phyloP scores from a whole-genome alignment of 2,329 filamentous ascomycete species.

The Colletotrichum chlorophyti region DNA sequence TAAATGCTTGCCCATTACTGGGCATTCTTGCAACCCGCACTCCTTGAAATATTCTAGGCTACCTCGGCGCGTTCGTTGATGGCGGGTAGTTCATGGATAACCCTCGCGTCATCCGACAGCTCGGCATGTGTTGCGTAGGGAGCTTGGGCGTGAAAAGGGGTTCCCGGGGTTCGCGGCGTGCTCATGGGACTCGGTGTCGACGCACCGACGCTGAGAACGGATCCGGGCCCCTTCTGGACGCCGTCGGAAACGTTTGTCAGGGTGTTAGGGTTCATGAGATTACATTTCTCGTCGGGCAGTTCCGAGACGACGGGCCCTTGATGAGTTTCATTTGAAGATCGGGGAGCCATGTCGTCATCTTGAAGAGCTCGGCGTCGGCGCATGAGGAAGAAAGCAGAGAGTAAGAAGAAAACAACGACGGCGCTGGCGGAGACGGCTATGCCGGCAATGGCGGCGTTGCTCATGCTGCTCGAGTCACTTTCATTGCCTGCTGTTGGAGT shows the following conservation, averaged over 20 bases:
- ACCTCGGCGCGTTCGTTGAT: slow-evolving; percentile 12
- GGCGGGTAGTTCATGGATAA: slow-evolving; percentile 18
- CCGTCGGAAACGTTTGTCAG: neutral
- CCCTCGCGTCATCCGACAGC: neutral
- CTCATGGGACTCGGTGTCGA: slow-evolving; percentile 2
- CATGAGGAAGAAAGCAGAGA: slow-evolving; percentile 1
- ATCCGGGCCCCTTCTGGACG: neutral
- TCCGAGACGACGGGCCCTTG: neutral
- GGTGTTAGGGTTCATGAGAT: neutral
- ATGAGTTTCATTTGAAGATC: neutral
- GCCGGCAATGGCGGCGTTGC: slow-evolving; percentile 6
- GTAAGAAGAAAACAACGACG: neutral
- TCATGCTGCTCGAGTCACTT: neutral
- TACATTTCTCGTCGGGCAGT: slow-evolving; percentile 9
- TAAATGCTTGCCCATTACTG: no score
- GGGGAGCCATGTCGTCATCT: neutral
- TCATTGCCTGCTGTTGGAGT: neutral
- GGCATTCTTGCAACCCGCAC: no score
- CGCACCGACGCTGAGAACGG: neutral
- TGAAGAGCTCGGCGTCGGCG: neutral
- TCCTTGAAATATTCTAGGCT: no score
- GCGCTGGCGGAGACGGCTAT: slow-evolving; percentile 5
- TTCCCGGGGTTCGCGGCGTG: slow-evolving; percentile 1
- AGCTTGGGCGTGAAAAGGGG: neutral
- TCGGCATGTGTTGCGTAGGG: neutral